Evolutionary conservation across 2,329 filamentous ascomycete species (phyloP), one percentile per base, ranked within the genome.

Genomic region (Phyllosticta capitalensis): DNA sequence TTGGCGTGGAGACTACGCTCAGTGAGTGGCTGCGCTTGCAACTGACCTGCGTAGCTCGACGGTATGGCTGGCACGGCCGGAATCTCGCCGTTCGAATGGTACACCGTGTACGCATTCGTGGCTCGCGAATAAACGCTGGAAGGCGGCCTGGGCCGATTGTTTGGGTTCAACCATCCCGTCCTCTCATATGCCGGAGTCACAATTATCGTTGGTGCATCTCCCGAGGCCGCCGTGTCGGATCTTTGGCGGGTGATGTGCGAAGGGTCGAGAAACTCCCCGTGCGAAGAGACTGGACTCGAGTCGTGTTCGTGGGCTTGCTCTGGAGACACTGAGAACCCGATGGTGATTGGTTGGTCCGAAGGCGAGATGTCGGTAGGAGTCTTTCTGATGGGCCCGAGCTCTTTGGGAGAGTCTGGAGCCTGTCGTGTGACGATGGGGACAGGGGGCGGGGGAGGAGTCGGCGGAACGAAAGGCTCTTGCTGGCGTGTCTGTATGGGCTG

Each of bases 321-420:
- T 14, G 83, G 80, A 2, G 86, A 82, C 52, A 90, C 75, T 14
- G 82, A 80, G 55, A 90, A 83, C 12, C 87, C 87, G 64, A 90
- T 90, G 50, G 87, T 80, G 61, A 90, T 90, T 1, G 85, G 85
- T n/a, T 83, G 79, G 65, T 87, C 84, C 61, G 81, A 82, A 0
- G 87, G 87, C 14, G 87, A 89, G 3, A 89, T 76, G 62, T 84
- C 83, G 33, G 69, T 67, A 17, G 53, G 58, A 26, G 52, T 60
- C 58, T 38, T 50, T 52, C 52, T 52, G n/a, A 30, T 26, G 5
- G 28, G 53, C 9, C 55, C 33, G 12, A 48, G 30, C 7, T 26
- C 49, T 54, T 54, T 28, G 19, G 56, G 51, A 1, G 38, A 54
- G 19, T 54, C 52, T 9, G 56, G 38, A 45, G 12, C 38, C 4